A percentile compares a stretch with the other conserved stretches of the same genome.
These are phyloP conservation scores for Leishmania turanica DNA, from an alignment of 208 protist species.

Conservation along the genomic window DNA sequence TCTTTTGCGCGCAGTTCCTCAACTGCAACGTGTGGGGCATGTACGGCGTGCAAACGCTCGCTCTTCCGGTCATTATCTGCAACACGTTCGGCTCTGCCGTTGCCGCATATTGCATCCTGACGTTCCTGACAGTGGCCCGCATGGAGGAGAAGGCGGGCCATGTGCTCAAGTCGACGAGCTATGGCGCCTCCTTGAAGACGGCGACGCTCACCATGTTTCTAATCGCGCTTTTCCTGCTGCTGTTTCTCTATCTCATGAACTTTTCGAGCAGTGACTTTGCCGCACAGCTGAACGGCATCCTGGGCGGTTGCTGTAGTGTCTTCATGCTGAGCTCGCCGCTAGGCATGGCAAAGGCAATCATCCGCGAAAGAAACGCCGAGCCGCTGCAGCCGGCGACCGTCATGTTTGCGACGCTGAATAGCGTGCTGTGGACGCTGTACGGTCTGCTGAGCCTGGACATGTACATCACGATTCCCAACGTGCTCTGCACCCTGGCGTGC, in stretches of 20 bases:
- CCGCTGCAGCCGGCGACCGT: conserved; percentile 53
- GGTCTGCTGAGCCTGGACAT: conserved; percentile 45
- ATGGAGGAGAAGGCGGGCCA: conserved; percentile 50
- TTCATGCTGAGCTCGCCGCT: conserved; percentile 77
- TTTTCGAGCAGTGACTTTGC: conserved; percentile 19
- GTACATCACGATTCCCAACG: conserved; percentile 59
- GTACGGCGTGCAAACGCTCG: conserved; percentile 46
- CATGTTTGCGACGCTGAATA: conserved; percentile 52
- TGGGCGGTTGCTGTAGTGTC: conserved; percentile 49
- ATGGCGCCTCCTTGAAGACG: conserved; percentile 24
- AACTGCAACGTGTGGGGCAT: conserved; percentile 71
- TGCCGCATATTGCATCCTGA: conserved; percentile 61
- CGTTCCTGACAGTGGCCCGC: conserved; percentile 50
- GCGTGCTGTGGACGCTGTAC: conserved; percentile 62
- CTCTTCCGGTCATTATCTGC: conserved; percentile 50
- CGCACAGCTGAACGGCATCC: conserved; percentile 45
- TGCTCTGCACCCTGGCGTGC: conserved; percentile 48
- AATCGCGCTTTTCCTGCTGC: conserved; percentile 24
- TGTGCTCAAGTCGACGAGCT: conserved; percentile 42
- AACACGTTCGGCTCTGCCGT: conserved; percentile 50
- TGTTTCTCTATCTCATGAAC: conserved; percentile 44
- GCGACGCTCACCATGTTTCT: conserved; percentile 23
- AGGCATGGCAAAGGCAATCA: conserved; percentile 55
- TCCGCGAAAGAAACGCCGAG: conserved; percentile 62
- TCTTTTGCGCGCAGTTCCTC: conserved; percentile 66